Evolutionary conservation across 2,329 filamentous ascomycete genomes (phyloP).

Genomic region (Fusarium sp.): DNA sequence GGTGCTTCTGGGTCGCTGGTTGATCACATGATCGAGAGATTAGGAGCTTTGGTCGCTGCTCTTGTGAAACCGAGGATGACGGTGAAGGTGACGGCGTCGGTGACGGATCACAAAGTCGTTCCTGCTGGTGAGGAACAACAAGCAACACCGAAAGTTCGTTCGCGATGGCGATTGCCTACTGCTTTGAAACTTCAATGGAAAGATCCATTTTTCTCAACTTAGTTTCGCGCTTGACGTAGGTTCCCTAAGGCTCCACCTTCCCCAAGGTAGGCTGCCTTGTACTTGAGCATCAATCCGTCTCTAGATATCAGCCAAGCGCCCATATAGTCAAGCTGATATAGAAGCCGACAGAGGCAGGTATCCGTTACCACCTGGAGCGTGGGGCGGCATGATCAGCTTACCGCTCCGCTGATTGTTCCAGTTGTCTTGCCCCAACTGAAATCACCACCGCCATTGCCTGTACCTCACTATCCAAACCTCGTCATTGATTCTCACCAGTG

Average conservation of each 20-base stretch:
- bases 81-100: neutral
- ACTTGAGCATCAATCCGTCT: slow-evolving; percentile 1
- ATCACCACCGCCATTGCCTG: neutral
- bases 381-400: neutral
- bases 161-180: slow-evolving; percentile 18
- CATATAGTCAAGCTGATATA: slow-evolving; percentile 9
- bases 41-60: slow-evolving; percentile 21
- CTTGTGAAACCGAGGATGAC: slow-evolving; percentile 32
- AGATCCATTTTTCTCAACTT: slow-evolving; percentile 18
- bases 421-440: neutral
- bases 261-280: slow-evolving; percentile 1
- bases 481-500: neutral
- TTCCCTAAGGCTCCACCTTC: slow-evolving; percentile 22
- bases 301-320: slow-evolving; percentile 1
- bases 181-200: slow-evolving; percentile 5
- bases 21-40: slow-evolving; percentile 45
- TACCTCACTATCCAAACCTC: neutral
- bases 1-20: slow-evolving; percentile 15
- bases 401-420: neutral
- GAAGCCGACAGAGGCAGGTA: slow-evolving; percentile 24
- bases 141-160: slow-evolving; percentile 13
- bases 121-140: slow-evolving; percentile 10
- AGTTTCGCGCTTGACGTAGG: slow-evolving; percentile 23
- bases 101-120: slow-evolving; percentile 37
- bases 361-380: slow-evolving; percentile 15